Evolutionary conservation across 371 early-diverging fungal genomes (phyloP).

Genomic region (Mucor velutinosus): DNA sequence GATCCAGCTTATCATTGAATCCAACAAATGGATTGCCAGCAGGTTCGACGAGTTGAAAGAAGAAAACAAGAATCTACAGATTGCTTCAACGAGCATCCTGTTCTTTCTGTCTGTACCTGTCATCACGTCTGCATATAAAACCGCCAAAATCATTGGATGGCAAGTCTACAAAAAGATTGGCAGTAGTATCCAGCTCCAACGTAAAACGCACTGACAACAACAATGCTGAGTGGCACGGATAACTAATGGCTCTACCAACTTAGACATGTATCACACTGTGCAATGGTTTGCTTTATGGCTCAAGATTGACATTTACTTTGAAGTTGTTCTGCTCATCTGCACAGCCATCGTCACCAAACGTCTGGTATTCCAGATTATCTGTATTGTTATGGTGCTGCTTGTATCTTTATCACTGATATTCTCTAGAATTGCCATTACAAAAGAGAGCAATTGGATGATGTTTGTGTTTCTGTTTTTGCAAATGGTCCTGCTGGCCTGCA

Average conservation of each 20-base stretch:
- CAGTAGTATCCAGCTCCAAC: slow-evolving; percentile 12
- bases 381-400: background rate
- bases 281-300: slow-evolving; percentile 13
- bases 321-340: background rate
- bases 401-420: background rate
- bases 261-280: slow-evolving; percentile 14
- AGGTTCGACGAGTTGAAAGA: background rate
- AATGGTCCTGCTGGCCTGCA: background rate
- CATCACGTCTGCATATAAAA: slow-evolving; percentile 15
- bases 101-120: slow-evolving; percentile 8
- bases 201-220: slow-evolving; percentile 6
- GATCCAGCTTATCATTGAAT: slow-evolving; percentile 5
- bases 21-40: background rate
- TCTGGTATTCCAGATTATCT: background rate
- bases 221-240: background rate
- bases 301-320: slow-evolving; percentile 19
- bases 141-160: slow-evolving; percentile 18
- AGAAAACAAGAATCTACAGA: slow-evolving; percentile 12
- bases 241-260: background rate
- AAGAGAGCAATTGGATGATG: slow-evolving; percentile 15
- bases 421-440: slow-evolving; percentile 10
- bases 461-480: slow-evolving; percentile 9
- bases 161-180: slow-evolving; percentile 21
- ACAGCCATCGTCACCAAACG: background rate
- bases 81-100: slow-evolving; percentile 4